Conservation (phyloP, 495 filamentous ascomycete genomes). For the Aspergillus biplanus region DNA sequence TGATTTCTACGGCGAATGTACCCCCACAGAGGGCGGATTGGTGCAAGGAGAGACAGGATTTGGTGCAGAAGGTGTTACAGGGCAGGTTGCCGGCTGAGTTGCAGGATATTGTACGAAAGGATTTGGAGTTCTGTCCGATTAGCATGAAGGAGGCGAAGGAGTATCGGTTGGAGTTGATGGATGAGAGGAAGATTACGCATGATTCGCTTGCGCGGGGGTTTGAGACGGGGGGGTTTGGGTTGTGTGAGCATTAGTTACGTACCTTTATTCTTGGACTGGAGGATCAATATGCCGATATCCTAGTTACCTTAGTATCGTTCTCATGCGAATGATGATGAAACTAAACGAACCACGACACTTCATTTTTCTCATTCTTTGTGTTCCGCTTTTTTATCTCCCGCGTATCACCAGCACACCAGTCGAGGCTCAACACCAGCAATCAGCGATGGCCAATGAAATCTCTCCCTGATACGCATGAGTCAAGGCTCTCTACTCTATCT, state of each 20-base stretch:
- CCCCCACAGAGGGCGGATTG: constrained; percentile 52
- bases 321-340: too few species aligned
- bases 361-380: too few species aligned
- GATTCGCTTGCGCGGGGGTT: constrained; percentile 23
- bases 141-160: constrained; percentile 47
- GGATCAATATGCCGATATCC: too few species aligned
- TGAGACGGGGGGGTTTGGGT: constrained; percentile 24
- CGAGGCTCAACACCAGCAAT: too few species aligned
- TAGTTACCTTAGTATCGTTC: too few species aligned
- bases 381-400: too few species aligned
- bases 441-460: too few species aligned
- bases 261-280: constrained; percentile 5
- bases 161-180: constrained; percentile 52
- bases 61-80: constrained; percentile 19
- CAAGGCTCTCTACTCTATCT: too few species aligned
- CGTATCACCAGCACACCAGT: too few species aligned
- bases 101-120: constrained; percentile 36
- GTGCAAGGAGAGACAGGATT: constrained; percentile 23
- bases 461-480: too few species aligned
- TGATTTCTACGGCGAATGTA: constrained; percentile 56
- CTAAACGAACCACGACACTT: too few species aligned
- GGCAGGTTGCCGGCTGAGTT: constrained; percentile 43
- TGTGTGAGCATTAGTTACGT: constrained; percentile 42
- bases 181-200: constrained; percentile 38
- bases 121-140: constrained; percentile 37